Evolutionary conservation across 2,329 filamentous ascomycete genomes (phyloP).

Genomic region (Talaromyces sp.): DNA sequence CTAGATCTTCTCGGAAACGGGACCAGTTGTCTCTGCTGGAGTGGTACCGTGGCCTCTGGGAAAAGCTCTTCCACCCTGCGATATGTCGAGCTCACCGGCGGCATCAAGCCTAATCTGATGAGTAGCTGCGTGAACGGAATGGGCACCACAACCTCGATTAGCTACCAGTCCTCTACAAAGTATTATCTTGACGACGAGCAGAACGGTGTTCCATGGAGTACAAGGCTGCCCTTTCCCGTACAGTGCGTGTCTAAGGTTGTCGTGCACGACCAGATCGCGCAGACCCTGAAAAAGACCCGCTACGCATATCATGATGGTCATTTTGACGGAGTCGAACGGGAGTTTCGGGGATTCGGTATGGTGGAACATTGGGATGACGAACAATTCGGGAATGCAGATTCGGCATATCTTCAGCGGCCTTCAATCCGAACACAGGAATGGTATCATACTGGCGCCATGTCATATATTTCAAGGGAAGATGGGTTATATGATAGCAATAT

Average conservation of each 20-base stretch:
- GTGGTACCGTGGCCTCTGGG: neutral
- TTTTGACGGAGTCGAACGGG: constrained; percentile 24
- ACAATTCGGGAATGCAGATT: neutral
- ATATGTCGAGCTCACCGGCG: constrained; percentile 21
- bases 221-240: constrained; percentile 26
- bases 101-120: constrained; percentile 23
- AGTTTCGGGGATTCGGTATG: constrained; percentile 30
- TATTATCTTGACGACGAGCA: constrained; percentile 23
- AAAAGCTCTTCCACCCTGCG: neutral
- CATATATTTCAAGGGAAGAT: too few species aligned
- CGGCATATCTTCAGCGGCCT: neutral
- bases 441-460: neutral
- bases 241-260: constrained; percentile 21
- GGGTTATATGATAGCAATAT: neutral
- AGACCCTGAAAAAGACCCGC: neutral
- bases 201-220: constrained; percentile 22
- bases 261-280: constrained; percentile 5
- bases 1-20: constrained; percentile 22
- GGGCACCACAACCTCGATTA: constrained; percentile 18
- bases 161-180: constrained; percentile 21
- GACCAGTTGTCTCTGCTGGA: constrained; percentile 21
- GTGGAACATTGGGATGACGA: constrained; percentile 19
- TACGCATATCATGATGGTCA: constrained; percentile 24
- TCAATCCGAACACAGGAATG: neutral
- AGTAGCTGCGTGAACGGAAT: constrained; percentile 16